Conservation (phyloP, 164 flowering plant species). For the Warburgia ugandensis region DNA sequence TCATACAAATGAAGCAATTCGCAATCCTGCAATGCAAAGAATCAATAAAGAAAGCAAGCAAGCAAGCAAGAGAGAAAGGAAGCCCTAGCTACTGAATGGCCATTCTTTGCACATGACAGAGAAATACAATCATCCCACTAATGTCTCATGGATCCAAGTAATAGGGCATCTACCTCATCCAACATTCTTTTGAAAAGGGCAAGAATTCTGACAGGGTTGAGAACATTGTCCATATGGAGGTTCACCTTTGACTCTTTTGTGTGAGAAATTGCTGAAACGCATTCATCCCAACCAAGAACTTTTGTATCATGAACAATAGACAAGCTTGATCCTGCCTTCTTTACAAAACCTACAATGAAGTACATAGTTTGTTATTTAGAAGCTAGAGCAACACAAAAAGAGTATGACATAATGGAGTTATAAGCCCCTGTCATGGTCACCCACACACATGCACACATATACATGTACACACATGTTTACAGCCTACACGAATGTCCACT, state of each 20-base stretch:
- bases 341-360: conserved; percentile 52
- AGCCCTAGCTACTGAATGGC: no score
- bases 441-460: no score
- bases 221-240: conserved; percentile 20
- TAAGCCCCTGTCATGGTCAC: no score
- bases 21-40: conserved; percentile 53
- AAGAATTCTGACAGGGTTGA: conserved; percentile 54
- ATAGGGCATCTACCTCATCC: conserved; percentile 69
- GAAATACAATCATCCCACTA: no score
- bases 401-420: neutral
- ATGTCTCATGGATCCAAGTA: no score
- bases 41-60: neutral
- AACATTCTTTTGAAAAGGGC: conserved; percentile 59
- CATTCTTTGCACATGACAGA: no score
- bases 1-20: conserved; percentile 70
- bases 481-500: neutral
- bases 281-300: conserved; percentile 41
- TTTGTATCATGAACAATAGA: conserved; percentile 57
- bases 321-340: conserved; percentile 32
- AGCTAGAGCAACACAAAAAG: neutral
- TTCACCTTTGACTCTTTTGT: conserved; percentile 38
- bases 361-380: neutral
- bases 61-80: neutral
- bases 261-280: conserved; percentile 42
- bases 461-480: no score